Percentiles rank a stretch among this genome's conserved stretches.
Conservation (phyloP, 176 grass and related monocot genomes). For the sorghum (Sorghum bicolor) region Sorghum_bicolor_NCBIv3 NC_012872.2:71274001-71274500, state of each 20-base stretch:
- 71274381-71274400: not conserved
- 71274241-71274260: not conserved
- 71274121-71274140: slow-evolving; percentile 78
- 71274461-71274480: not conserved
- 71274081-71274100: slow-evolving; percentile 93
- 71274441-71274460: not conserved
- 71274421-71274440: not conserved
- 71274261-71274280: not conserved
- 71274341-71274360: not conserved
- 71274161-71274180: slow-evolving; percentile 86
- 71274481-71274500: not conserved
- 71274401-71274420: not conserved
- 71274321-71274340: not conserved
- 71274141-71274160: slow-evolving; percentile 93
- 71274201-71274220: slow-evolving; percentile 36
- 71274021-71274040: not conserved
- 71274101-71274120: slow-evolving; percentile 87
- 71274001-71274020: not conserved
- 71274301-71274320: not conserved
- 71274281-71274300: not conserved
- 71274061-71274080: slow-evolving; percentile 65
- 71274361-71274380: not conserved
- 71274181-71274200: slow-evolving; percentile 71
- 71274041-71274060: slow-evolving; percentile 58
- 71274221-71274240: not conserved